Evolutionary conservation across 2,329 filamentous ascomycete genomes (phyloP), one percentile per base, ranked within the genome.

Genomic region (Exophiala phaeomuriformis): DNA sequence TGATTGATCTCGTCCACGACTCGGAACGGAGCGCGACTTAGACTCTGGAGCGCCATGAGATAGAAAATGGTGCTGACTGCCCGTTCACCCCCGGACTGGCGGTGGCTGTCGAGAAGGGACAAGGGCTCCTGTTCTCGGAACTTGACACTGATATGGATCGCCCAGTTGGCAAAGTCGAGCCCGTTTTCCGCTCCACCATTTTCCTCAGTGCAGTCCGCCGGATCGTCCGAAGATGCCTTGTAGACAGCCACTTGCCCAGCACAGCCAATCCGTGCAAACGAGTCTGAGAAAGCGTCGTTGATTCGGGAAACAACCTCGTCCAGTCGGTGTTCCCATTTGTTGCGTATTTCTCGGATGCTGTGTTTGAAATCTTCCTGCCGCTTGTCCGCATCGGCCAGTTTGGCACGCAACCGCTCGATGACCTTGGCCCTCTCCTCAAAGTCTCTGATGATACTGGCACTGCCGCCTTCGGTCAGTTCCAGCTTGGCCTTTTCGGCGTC

Each of bases 1-100:
- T 98, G 93, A 67, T 98, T 98, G 77, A 98, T 98, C 74, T 98
- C 93, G 71, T 98, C 93, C 55, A 98, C 93, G 47, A 98, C 91
- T 49, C 93, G 89, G 80, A 98, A 98, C 1, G 93, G 93, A 2
- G 90, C 90, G 64, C 90, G 86, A 10, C 93, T 91, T 64, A 98
- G 84, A 47, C 88, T 88, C 69, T 98, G 93, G 29, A 98, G 80
- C 3, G 93, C 89, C 90, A 98, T 97, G 52, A 98, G 88, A 73
- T 94, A 98, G 78, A 97, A 98, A 66, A 97, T 95, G 9, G 93
- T 98, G 27, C 89, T 95, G 27, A 98, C 91, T 28, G 93, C 89
- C 55, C 93, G 86, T 73, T 98, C 93, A 60, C 93, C 93, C 64
- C 93, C 93, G 1, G 91, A 97, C 69, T 98, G 93, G 4, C 93